A percentile compares a stretch with the other conserved stretches of the same genome.
phyloP scores from a whole-genome alignment of 2,329 filamentous ascomycete species.

The Claviceps pusilla region DNA sequence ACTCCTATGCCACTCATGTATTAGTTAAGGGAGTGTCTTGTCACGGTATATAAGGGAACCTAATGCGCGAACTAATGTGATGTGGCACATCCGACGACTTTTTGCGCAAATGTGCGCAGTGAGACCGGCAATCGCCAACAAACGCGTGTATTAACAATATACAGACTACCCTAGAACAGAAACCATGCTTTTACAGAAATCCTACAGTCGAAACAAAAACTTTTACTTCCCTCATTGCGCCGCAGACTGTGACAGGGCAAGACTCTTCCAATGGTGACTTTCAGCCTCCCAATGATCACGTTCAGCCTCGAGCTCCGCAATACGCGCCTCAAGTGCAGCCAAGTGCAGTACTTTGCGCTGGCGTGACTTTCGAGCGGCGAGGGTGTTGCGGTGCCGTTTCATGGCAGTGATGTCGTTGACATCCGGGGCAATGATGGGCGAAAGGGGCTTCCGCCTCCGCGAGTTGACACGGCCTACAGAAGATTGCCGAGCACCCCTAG shows the following conservation, averaged over 20 bases:
- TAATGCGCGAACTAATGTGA: too few species aligned
- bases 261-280: slow-evolving; percentile 49
- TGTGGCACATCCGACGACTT: too few species aligned
- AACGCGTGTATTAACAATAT: background rate
- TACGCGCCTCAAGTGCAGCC: slow-evolving; percentile 58
- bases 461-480: slow-evolving; percentile 54
- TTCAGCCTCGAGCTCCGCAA: slow-evolving; percentile 52
- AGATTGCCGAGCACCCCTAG: slow-evolving; percentile 43
- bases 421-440: slow-evolving; percentile 64
- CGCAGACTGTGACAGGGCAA: slow-evolving; percentile 28
- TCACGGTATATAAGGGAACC: too few species aligned
- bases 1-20: too few species aligned
- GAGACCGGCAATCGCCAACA: too few species aligned
- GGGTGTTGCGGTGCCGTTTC: slow-evolving; percentile 87
- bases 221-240: background rate
- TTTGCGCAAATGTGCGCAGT: too few species aligned
- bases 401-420: slow-evolving; percentile 59
- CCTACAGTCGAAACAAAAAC: background rate
- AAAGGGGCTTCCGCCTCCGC: slow-evolving; percentile 66
- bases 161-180: background rate
- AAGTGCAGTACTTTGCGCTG: slow-evolving; percentile 69
- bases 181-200: background rate
- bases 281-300: slow-evolving; percentile 46
- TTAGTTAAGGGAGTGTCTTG: too few species aligned
- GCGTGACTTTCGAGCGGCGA: slow-evolving; percentile 85